phyloP scores from a whole-genome alignment of 768 basidiomycete genomes.

The Stropharia rugosoannulata region DNA sequence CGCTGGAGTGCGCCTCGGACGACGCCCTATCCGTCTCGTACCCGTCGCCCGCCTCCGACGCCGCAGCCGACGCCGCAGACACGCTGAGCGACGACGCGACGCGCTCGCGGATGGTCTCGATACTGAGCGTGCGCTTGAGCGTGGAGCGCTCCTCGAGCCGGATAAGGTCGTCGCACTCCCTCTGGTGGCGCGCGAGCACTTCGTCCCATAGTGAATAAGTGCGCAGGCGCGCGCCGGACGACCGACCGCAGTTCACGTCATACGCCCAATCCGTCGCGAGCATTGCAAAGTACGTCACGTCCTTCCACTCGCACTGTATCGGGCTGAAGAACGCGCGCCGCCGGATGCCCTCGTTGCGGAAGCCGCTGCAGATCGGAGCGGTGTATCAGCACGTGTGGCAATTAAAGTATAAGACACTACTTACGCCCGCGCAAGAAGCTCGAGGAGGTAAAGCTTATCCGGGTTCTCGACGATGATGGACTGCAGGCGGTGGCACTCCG shows the following conservation, averaged over 20 bases:
- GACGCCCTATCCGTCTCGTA: conserved; percentile 4
- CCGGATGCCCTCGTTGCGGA: conserved; percentile 62
- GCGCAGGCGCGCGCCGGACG: conserved; percentile 19
- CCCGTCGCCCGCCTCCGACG: not conserved
- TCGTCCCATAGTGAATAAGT: conserved; percentile 60
- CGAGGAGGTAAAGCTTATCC: conserved; percentile 40
- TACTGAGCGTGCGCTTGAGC: conserved; percentile 36
- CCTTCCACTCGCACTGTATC: conserved; percentile 48
- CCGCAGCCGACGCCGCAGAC: not conserved
- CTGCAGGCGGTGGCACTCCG: conserved; percentile 50
- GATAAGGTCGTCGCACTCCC: conserved; percentile 55
- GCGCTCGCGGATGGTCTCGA: conserved; percentile 37
- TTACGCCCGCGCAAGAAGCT: conserved; percentile 44
- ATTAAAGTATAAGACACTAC: conserved; percentile 10
- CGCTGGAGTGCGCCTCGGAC: not conserved
- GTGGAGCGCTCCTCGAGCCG: conserved; percentile 42
- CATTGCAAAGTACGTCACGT: conserved; percentile 59
- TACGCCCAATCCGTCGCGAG: conserved; percentile 59
- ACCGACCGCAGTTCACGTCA: conserved; percentile 10
- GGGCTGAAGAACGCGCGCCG: conserved; percentile 52
- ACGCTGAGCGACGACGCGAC: not conserved
- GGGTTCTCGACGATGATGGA: conserved; percentile 47
- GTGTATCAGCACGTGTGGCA: not conserved
- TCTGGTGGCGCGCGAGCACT: conserved; percentile 53
- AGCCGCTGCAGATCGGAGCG: conserved; percentile 38